Conservation (phyloP, 2,329 filamentous ascomycete species). For the Lecanicillium sp. region DNA sequence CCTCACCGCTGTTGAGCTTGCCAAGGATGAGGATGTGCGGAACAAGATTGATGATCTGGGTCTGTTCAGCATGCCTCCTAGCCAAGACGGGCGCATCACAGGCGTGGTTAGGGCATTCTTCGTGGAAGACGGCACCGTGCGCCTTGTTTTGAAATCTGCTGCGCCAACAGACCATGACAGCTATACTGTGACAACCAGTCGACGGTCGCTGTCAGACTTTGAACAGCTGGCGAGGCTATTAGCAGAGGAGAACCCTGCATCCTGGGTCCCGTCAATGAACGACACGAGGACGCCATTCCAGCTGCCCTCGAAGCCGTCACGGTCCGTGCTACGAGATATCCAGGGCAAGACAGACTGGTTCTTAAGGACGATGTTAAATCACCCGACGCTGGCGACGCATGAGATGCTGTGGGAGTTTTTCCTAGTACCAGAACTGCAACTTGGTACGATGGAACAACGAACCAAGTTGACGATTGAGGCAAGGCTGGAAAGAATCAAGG, state of each 20-base stretch:
- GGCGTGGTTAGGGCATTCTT: conserved; percentile 94
- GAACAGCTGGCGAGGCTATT: conserved; percentile 82
- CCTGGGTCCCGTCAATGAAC: conserved; percentile 78
- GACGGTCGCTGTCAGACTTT: conserved; percentile 81
- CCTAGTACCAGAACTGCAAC: conserved; percentile 86
- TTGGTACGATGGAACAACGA: conserved; percentile 81
- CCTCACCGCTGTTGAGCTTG: conserved; percentile 88
- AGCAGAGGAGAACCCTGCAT: conserved; percentile 83
- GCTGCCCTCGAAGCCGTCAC: conserved; percentile 83
- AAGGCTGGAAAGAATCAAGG: conserved; percentile 73
- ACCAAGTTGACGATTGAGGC: conserved; percentile 81
- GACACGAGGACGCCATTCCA: conserved; percentile 83
- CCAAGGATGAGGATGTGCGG: conserved; percentile 94
- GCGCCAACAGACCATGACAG: conserved; percentile 73
- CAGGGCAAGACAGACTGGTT: conserved; percentile 84
- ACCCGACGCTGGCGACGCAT: conserved; percentile 90
- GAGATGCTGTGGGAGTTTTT: conserved; percentile 99
- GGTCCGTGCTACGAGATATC: conserved; percentile 77
- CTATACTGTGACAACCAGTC: conserved; percentile 91
- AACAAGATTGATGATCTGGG: conserved; percentile 95
- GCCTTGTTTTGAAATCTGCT: conserved; percentile 89
- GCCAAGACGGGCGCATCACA: conserved; percentile 73
- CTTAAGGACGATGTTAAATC: conserved; percentile 73
- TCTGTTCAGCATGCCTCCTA: conserved; percentile 66
- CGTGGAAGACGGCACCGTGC: conserved; percentile 89